These are phyloP conservation scores for Argentina anserina DNA, from an alignment of 306 rosid genomes.

Conservation along the genomic window DNA sequence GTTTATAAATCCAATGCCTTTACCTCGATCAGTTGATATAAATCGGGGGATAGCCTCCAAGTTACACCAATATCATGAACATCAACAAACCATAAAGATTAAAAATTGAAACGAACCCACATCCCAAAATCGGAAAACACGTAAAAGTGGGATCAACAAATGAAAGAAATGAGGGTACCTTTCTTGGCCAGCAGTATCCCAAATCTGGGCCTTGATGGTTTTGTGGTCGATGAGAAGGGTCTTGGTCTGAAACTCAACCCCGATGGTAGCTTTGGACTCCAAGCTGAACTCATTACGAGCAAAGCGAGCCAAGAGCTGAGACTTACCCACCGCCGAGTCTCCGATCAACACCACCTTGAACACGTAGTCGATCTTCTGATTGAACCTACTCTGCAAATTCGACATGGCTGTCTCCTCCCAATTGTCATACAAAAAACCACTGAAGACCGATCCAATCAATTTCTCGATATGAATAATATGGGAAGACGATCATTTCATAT, in stretches of 20 bases:
- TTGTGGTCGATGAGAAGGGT: slow-evolving; percentile 79
- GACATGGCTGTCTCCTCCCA: slow-evolving; percentile 37
- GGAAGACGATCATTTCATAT: neutral
- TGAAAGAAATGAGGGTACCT: slow-evolving; percentile 37
- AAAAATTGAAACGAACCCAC: neutral
- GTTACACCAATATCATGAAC: neutral
- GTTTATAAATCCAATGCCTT: neutral
- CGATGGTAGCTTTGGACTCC: slow-evolving; percentile 86
- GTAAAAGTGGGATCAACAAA: neutral
- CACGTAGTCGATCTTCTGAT: slow-evolving; percentile 79
- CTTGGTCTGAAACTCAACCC: slow-evolving; percentile 88
- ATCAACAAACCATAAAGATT: neutral
- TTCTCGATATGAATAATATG: neutral
- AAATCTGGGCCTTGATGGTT: slow-evolving; percentile 85
- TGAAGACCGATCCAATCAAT: neutral
- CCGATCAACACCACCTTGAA: slow-evolving; percentile 89
- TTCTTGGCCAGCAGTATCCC: slow-evolving; percentile 99
- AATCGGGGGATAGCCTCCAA: neutral
- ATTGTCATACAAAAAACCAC: neutral
- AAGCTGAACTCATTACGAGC: slow-evolving; percentile 65
- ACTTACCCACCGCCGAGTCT: slow-evolving; percentile 90
- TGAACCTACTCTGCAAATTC: slow-evolving; percentile 53
- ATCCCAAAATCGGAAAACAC: neutral
- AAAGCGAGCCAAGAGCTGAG: slow-evolving; percentile 83
- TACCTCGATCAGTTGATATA: neutral